Conservation (phyloP, 2,329 filamentous ascomycete genomes). For the Akanthomyces lecanii region DNA sequence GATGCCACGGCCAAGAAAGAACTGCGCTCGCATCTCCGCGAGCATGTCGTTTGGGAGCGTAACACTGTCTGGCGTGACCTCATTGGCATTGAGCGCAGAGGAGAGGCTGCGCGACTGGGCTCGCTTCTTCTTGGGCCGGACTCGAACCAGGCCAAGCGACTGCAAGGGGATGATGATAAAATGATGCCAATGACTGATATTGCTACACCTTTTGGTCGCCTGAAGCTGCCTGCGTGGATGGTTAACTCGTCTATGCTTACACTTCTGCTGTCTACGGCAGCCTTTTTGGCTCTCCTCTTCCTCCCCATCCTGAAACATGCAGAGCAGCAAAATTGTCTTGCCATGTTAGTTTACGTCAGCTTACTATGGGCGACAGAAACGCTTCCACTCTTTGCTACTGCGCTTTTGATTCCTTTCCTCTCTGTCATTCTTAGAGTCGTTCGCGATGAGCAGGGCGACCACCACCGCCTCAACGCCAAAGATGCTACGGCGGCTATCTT, state of each 20-base stretch:
- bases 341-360: conserved; percentile 89
- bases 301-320: conserved; percentile 78
- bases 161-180: conserved; percentile 81
- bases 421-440: conserved; percentile 84
- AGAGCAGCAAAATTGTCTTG: conserved; percentile 94
- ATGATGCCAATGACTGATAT: conserved; percentile 61
- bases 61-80: conserved; percentile 99
- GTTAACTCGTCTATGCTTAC: conserved; percentile 77
- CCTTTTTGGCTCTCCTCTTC: conserved; percentile 72
- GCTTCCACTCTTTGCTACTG: conserved; percentile 95
- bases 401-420: conserved; percentile 87
- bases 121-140: conserved; percentile 76
- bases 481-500: conserved; percentile 82
- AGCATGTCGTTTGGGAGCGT: conserved; percentile 97
- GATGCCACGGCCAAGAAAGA: conserved; percentile 73
- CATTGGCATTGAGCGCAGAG: conserved; percentile 94
- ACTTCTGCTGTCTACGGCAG: conserved; percentile 62
- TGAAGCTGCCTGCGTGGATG: conserved; percentile 75
- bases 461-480: conserved; percentile 71
- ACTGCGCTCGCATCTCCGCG: conserved; percentile 81
- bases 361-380: conserved; percentile 95
- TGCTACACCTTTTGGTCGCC: conserved; percentile 72
- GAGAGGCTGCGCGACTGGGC: conserved; percentile 88
- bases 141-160: conserved; percentile 62
- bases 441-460: conserved; percentile 61